phyloP scores from a whole-genome alignment of 768 basidiomycete genomes.

The Boletus eberwhitei region DNA sequence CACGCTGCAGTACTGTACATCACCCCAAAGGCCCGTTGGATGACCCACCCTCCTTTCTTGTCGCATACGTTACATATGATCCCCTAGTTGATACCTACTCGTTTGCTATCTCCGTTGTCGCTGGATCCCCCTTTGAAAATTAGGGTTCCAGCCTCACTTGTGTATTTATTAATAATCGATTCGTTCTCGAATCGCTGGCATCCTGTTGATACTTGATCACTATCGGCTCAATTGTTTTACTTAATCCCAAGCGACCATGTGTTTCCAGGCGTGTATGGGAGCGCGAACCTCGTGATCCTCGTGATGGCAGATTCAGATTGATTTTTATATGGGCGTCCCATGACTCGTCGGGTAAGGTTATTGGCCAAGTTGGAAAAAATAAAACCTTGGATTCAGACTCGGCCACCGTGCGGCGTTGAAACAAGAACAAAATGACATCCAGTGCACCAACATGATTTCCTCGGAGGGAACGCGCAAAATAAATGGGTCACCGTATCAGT shows the following conservation, averaged over 20 bases:
- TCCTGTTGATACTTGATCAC: not conserved
- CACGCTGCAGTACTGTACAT: conserved; percentile 9
- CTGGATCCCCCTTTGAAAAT: not conserved
- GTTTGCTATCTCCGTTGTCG: not conserved
- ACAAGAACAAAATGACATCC: too few species aligned
- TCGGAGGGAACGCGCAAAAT: too few species aligned
- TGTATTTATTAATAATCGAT: not conserved
- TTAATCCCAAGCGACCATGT: not conserved
- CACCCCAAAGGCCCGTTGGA: not conserved
- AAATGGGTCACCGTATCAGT: too few species aligned
- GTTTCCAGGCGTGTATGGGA: not conserved
- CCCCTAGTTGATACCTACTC: conserved; percentile 5
- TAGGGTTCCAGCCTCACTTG: not conserved
- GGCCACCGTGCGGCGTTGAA: too few species aligned
- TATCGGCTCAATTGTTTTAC: not conserved
- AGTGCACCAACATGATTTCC: too few species aligned
- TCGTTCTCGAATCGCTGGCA: not conserved
- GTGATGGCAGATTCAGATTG: too few species aligned
- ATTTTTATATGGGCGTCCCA: too few species aligned
- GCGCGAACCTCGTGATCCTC: not conserved
- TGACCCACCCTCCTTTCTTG: not conserved
- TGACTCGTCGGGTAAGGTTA: too few species aligned
- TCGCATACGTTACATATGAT: conserved; percentile 10
- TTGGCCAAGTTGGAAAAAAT: too few species aligned
- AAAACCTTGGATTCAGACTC: too few species aligned